Percentiles rank a stretch among this genome's conserved stretches.
Evolutionary conservation across 345 rosid genomes (phyloP).

Genomic region (Syzygium aromaticum): DNA sequence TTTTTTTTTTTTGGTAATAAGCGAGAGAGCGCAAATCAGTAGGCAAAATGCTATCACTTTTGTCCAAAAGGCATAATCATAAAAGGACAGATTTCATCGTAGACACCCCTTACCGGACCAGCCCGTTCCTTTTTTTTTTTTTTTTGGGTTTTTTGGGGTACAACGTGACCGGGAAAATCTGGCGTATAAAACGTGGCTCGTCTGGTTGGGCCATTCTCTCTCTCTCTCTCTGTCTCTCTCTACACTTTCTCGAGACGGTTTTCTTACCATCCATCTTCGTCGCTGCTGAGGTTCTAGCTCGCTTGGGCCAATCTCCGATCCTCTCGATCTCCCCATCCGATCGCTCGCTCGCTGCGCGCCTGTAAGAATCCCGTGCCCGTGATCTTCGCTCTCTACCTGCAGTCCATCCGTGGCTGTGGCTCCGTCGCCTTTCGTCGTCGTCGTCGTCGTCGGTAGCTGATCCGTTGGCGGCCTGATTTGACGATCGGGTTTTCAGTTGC

Average conservation of each 20-base stretch:
- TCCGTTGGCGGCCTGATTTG: background rate
- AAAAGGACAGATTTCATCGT: background rate
- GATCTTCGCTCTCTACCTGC: background rate
- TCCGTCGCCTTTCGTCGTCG: background rate
- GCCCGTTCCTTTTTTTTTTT: background rate
- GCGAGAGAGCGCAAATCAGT: background rate
- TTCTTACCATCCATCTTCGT: background rate
- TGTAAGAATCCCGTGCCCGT: background rate
- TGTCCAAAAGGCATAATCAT: background rate
- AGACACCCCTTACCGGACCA: background rate
- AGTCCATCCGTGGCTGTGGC: background rate
- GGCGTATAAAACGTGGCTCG: background rate
- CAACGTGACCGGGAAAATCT: background rate
- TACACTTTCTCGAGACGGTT: background rate
- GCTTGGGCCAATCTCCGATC: background rate
- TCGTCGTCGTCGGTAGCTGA: background rate
- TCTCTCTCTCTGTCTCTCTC: background rate
- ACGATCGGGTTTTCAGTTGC: background rate
- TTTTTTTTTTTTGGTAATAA: background rate
- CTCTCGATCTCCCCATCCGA: background rate
- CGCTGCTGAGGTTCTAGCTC: background rate
- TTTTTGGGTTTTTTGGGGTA: background rate
- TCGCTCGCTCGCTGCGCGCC: background rate
- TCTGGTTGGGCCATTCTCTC: background rate
- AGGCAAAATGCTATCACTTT: background rate